Evolutionary conservation across 2,329 filamentous ascomycete genomes (phyloP), one percentile per base, ranked within the genome.

Genomic region (Ophiostoma sp.): DNA sequence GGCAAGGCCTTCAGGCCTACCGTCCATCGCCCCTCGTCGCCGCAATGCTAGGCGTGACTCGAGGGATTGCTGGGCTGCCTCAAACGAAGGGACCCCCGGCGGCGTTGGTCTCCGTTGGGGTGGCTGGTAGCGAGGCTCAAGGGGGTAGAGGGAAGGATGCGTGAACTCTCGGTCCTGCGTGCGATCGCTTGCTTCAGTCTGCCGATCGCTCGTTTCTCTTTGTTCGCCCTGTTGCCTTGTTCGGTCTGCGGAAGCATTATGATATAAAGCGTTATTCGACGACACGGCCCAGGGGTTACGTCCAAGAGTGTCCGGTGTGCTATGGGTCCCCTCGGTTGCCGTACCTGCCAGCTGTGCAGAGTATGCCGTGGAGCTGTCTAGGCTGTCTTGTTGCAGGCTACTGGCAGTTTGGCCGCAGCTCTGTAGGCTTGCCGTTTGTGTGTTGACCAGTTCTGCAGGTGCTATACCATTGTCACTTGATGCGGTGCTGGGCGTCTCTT

Each of bases 81-180:
- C 72, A 45, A 68, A 73, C 0, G 70, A 71, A 2, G 72, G 72
- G 8, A 72, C 16, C 0, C 71, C 72, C 1, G 70, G 69, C 8
- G 72, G 72, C 7, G 72, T 73, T 0, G 68, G 69, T 1, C 71
- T 66, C 5, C 72, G 72, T 18, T 49, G 47, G 0, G 71, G 70
- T 1, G 72, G 71, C 0, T 12, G 47, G 68, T 69, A 71, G 40
- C 44, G 68, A 4, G 71, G 71, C 18, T 68, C 36, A 8, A 73
- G 65, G 0, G 71, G 72, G 2, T 69, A 65, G 1, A 71, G 67
- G 3, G 69, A 18, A 1, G 68, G 36, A 0, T 62, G 55, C n/a
- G 44, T 8, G 9, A 36, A 38, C 4, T 36, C 55, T 38, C 5
- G 55, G 9, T 27, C 9, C 8, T 38, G 55, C 9, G 27, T 16